phyloP scores from a whole-genome alignment of 2,329 filamentous ascomycete genomes.

The Trichoderma simmonsii region DNA sequence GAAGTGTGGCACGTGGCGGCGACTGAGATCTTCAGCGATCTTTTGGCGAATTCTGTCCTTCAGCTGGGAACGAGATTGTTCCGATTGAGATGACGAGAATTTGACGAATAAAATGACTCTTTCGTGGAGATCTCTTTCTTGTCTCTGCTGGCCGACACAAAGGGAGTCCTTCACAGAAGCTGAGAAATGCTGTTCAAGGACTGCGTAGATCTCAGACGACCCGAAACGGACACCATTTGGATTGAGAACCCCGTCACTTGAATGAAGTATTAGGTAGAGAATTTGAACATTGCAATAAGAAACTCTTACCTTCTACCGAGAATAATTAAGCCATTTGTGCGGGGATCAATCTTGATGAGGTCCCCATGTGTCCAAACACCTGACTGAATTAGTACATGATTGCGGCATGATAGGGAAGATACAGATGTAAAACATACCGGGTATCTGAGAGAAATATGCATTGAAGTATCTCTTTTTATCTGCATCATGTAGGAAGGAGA shows the following conservation, averaged over 20 bases:
- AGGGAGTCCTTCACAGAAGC: neutral
- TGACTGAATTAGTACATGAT: neutral
- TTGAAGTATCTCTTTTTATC: neutral
- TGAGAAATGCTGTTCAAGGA: neutral
- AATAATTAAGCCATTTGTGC: neutral
- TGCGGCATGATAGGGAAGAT: neutral
- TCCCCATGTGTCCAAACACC: neutral
- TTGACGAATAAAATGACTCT: neutral
- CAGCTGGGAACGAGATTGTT: neutral
- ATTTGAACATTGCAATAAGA: neutral
- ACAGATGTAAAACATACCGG: neutral
- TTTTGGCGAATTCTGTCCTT: neutral
- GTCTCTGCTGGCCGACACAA: neutral
- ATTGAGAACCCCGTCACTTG: neutral
- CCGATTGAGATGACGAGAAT: neutral
- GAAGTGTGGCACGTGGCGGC: neutral
- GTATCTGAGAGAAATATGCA: neutral
- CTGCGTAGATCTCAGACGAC: neutral
- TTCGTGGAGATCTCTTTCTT: neutral
- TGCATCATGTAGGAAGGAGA: neutral
- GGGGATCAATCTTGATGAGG: neutral
- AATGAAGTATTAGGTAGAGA: no score
- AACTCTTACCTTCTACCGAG: neutral
- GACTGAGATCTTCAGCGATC: neutral
- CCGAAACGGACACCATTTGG: neutral